Evolutionary conservation across 176 grass and related monocot species (phyloP), one percentile per base, ranked within the genome.

Genomic region (Elymus sibiricus): DNA sequence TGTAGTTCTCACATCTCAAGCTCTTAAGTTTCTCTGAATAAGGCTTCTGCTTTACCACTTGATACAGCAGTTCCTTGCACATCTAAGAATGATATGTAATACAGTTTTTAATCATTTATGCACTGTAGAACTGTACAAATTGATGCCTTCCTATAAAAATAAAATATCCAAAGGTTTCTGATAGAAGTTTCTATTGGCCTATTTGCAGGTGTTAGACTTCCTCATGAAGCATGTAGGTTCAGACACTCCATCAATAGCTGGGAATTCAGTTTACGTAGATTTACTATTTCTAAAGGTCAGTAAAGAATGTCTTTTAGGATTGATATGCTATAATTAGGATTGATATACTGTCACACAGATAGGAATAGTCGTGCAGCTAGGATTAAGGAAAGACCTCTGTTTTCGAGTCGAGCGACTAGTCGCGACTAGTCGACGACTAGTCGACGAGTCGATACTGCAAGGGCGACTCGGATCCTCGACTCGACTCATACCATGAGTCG

Each of bases 271-370:
- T 86, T 94, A 93, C 31, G 49, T 91, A 71, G 95, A 93, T 86
- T 88, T 89, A 67, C 70, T 91, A 81, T 97, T 93, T 91, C 44
- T 97, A 81, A 97, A 97, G 90, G 95, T 97, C 81, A 80, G 88
- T 82, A 66, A 35, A 31, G 10, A 53, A 19, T 53, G 16, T 19
- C 5, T 53, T 53, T 53, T 24, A 31, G 27, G 61, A 43, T 61
- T 46, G 25, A 15, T 17, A 65, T 65, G 14, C 63, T 65, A 13
- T 29, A 19, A 53, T 0, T 24, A 31, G 27, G 61, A 43, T 61
- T 46, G 39, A 15, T 65, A 17, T 65, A 31, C 63, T 65, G 27
- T 29, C 63, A 65, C 63, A 65, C 63, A 17, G 27, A 65, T 3
- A 65, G 14, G 26, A 65, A 65, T 26, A 16, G 2, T 65, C 27